Conservation (phyloP, 495 filamentous ascomycete genomes). For the Acidomyces sp. region DNA sequence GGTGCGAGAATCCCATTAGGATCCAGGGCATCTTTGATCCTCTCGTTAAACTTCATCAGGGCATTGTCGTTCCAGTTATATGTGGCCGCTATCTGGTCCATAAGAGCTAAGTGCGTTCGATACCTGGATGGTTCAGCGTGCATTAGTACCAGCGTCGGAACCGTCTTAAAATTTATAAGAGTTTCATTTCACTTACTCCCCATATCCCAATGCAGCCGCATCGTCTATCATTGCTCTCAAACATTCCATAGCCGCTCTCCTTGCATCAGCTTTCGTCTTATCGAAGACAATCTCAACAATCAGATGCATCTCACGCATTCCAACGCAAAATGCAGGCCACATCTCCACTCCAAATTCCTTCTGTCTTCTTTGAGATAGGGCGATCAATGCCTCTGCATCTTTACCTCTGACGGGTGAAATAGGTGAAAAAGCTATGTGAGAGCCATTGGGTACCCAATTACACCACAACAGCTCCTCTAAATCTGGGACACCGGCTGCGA, state of each 20-base stretch:
- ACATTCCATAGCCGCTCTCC: slow-evolving; percentile 28
- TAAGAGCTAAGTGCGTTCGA: slow-evolving; percentile 42
- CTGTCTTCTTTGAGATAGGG: slow-evolving; percentile 30
- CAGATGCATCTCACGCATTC: slow-evolving; percentile 44
- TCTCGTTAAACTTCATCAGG: slow-evolving; percentile 40
- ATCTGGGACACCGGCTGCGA: slow-evolving; percentile 36
- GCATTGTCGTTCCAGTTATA: slow-evolving; percentile 43
- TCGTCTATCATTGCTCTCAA: slow-evolving; percentile 35
- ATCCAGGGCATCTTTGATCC: slow-evolving; percentile 44
- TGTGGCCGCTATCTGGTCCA: slow-evolving; percentile 45
- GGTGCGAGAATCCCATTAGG: slow-evolving; percentile 46
- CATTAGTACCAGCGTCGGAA: too few relatives aligned
- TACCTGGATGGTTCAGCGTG: too few relatives aligned
- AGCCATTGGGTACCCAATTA: slow-evolving; percentile 44
- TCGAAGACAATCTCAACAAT: slow-evolving; percentile 47
- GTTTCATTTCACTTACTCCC: slow-evolving; percentile 35
- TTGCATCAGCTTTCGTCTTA: slow-evolving; percentile 28
- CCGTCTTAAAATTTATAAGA: too few relatives aligned
- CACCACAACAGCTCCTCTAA: slow-evolving; percentile 42
- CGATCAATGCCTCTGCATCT: slow-evolving; percentile 36
- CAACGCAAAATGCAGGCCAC: slow-evolving; percentile 39
- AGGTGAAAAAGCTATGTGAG: slow-evolving; percentile 44
- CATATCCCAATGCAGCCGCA: slow-evolving; percentile 38
- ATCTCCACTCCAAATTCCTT: slow-evolving; percentile 38
- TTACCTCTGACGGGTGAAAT: slow-evolving; percentile 39